Conservation (phyloP, 805 yeast genomes). For the Nakazawaea holstii region DNA sequence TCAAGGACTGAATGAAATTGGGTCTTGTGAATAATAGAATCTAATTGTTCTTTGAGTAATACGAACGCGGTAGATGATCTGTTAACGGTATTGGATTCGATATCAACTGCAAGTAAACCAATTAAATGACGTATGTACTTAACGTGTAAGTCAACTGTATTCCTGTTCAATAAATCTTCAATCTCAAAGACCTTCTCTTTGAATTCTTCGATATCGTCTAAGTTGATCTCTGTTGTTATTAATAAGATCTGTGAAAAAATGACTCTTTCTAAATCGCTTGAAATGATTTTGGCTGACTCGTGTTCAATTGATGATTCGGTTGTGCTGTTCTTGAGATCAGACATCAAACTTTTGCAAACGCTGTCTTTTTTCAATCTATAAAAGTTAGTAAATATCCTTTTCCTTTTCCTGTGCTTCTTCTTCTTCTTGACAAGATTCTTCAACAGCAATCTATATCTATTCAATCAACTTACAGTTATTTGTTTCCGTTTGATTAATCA, state of each 20-base stretch:
- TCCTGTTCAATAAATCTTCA: slow-evolving; percentile 35
- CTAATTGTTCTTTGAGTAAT: slow-evolving; percentile 20
- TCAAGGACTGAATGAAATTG: slow-evolving; percentile 12
- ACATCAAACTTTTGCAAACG: slow-evolving; percentile 5
- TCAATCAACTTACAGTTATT: too few species aligned
- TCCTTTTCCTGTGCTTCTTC: background rate
- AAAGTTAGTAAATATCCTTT: background rate
- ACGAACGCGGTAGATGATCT: slow-evolving; percentile 14
- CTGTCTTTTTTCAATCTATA: background rate
- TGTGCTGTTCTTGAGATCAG: background rate
- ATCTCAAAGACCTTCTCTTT: slow-evolving; percentile 37
- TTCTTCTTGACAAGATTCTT: background rate
- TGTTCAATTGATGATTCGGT: background rate
- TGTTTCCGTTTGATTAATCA: too few species aligned
- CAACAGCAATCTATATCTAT: too few species aligned
- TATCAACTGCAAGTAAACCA: slow-evolving; percentile 23
- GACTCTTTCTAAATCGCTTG: slow-evolving; percentile 21
- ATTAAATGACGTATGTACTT: slow-evolving; percentile 26
- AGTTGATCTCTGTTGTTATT: slow-evolving; percentile 35
- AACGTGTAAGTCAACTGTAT: slow-evolving; percentile 27
- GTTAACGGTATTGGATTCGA: slow-evolving; percentile 17
- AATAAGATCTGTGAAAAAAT: slow-evolving; percentile 49
- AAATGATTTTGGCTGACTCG: background rate
- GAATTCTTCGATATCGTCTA: slow-evolving; percentile 20
- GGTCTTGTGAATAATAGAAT: slow-evolving; percentile 15